A percentile compares a stretch with the other conserved stretches of the same genome.
phyloP scores from a whole-genome alignment of 345 rosid genomes.

The Passiflora organensis region DNA sequence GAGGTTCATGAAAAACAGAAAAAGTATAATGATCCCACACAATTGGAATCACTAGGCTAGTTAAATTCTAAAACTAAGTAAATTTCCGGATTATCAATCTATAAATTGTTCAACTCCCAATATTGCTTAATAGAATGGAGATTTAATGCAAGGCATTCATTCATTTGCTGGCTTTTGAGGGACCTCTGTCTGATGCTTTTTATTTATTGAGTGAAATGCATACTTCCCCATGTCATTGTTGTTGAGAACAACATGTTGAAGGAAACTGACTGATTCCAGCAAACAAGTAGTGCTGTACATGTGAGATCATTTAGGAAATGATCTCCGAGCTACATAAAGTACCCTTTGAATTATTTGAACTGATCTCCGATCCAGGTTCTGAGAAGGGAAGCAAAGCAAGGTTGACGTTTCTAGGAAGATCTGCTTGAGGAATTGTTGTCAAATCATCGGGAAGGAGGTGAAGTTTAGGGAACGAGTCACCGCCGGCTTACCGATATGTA shows the following conservation, averaged over 20 bases:
- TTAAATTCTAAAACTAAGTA: too few relatives aligned
- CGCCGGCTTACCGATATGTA: too few relatives aligned
- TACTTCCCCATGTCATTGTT: neutral
- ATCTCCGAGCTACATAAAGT: neutral
- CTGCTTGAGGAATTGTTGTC: neutral
- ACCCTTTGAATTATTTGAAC: neutral
- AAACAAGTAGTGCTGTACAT: neutral
- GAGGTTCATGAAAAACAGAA: too few relatives aligned
- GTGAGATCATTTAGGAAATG: neutral
- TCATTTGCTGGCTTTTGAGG: too few relatives aligned
- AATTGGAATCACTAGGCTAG: too few relatives aligned
- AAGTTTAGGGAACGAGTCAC: too few relatives aligned
- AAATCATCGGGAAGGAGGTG: neutral
- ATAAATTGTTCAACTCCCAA: too few relatives aligned
- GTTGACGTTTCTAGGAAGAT: conserved; percentile 25
- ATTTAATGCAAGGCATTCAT: too few relatives aligned
- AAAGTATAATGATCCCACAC: too few relatives aligned
- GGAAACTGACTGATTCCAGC: neutral
- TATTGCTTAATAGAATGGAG: too few relatives aligned
- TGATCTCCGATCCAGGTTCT: conserved; percentile 48
- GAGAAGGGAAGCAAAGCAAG: conserved; percentile 70
- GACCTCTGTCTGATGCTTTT: too few relatives aligned
- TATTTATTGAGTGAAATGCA: neutral
- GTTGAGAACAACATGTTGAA: neutral
- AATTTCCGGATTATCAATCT: too few relatives aligned